These are phyloP conservation scores for Stagonosporopsis chrysanthemi DNA, from an alignment of 2,329 filamentous ascomycete species.

Conservation along the genomic window DNA sequence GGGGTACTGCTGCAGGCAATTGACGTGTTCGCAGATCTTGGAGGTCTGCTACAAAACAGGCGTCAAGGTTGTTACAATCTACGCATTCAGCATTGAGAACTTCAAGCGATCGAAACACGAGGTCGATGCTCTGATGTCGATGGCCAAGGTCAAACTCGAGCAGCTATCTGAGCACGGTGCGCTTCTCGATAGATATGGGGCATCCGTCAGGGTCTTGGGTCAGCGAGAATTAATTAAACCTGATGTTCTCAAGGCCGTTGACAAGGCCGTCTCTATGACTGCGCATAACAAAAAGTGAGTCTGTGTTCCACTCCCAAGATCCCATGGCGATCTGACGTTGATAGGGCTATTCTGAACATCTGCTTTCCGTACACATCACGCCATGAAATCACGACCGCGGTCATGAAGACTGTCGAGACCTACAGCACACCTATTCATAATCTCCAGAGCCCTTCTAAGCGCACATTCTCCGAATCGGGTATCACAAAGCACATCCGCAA, in stretches of 20 bases:
- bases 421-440: slow-evolving; percentile 73
- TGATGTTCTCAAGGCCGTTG: slow-evolving; percentile 88
- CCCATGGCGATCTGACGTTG: slow-evolving; percentile 12
- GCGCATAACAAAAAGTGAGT: slow-evolving; percentile 80
- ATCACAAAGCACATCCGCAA: slow-evolving; percentile 83
- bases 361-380: slow-evolving; percentile 98
- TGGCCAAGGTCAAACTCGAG: slow-evolving; percentile 92
- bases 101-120: slow-evolving; percentile 97
- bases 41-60: slow-evolving; percentile 98
- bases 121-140: slow-evolving; percentile 95
- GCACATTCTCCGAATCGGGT: slow-evolving; percentile 84
- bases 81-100: slow-evolving; percentile 98
- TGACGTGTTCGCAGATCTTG: slow-evolving; percentile 66
- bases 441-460: slow-evolving; percentile 63
- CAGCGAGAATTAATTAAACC: slow-evolving; percentile 82
- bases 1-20: neutral
- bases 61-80: slow-evolving; percentile 95
- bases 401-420: slow-evolving; percentile 85
- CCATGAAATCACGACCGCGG: slow-evolving; percentile 91
- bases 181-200: slow-evolving; percentile 90
- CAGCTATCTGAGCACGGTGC: slow-evolving; percentile 94
- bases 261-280: slow-evolving; percentile 85
- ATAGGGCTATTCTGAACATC: slow-evolving; percentile 78
- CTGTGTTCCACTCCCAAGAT: neutral
- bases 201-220: slow-evolving; percentile 83